These are phyloP conservation scores for Exophiala xenobiotica DNA, from an alignment of 2,329 filamentous ascomycete species.

Conservation along the genomic window DNA sequence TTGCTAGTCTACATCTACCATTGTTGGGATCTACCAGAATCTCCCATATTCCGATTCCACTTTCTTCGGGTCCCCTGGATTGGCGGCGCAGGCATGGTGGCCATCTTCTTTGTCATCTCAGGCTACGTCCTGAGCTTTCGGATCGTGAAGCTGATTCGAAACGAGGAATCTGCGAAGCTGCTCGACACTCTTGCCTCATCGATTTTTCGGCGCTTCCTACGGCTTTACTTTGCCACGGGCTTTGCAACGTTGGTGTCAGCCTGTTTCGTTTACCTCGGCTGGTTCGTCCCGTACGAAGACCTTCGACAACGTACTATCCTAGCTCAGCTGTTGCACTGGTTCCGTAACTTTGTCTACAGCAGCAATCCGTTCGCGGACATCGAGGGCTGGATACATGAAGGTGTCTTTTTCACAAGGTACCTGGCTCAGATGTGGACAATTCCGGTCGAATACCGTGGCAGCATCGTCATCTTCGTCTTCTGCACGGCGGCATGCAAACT, in stretches of 20 bases:
- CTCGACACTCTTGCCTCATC: conserved; percentile 39
- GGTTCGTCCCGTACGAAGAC: conserved; percentile 27
- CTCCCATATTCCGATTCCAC: conserved; percentile 30
- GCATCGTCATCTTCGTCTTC: conserved; percentile 4
- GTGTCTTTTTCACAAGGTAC: conserved; percentile 35
- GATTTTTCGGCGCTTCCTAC: conserved; percentile 45
- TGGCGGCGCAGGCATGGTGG: conserved; percentile 34
- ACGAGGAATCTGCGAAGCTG: conserved; percentile 38
- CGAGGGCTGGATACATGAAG: conserved; percentile 33
- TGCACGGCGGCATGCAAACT: conserved; percentile 2
- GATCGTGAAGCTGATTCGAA: conserved; percentile 39
- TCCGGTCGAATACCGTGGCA: conserved; percentile 4
- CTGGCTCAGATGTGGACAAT: conserved; percentile 44
- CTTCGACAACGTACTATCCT: not conserved
- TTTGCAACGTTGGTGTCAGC: conserved; percentile 43
- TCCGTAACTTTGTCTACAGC: conserved; percentile 32
- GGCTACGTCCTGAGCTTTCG: conserved; percentile 49
- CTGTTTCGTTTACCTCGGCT: not conserved
- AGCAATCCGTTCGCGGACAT: conserved; percentile 36
- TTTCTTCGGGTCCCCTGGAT: conserved; percentile 39
- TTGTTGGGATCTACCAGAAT: conserved; percentile 33
- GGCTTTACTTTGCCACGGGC: conserved; percentile 46
- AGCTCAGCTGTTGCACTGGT: conserved; percentile 16
- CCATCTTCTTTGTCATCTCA: conserved; percentile 51
- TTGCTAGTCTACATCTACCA: conserved; percentile 48